phyloP scores from a whole-genome alignment of 352 stramenopile genomes.

The Aphanomyces stellatus region DNA sequence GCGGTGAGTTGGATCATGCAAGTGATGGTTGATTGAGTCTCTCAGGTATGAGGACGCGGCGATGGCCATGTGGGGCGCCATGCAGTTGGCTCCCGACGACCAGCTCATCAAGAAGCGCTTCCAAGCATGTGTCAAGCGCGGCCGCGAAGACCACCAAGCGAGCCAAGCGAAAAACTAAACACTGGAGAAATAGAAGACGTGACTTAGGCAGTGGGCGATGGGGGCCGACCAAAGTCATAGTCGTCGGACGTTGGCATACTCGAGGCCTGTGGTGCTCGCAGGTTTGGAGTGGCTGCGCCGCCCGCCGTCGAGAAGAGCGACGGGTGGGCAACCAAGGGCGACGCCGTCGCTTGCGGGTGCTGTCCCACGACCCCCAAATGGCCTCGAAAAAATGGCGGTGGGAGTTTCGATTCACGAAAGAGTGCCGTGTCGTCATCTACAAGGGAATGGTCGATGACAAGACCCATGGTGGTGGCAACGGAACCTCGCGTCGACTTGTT shows the following conservation, averaged over 20 bases:
- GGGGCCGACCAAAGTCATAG: background rate
- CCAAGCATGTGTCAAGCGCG: conserved; percentile 65
- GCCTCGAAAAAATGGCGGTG: conserved; percentile 10
- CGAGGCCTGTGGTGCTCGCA: background rate
- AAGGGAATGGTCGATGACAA: too few relatives aligned
- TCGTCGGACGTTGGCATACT: too few relatives aligned
- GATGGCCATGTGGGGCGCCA: conserved; percentile 59
- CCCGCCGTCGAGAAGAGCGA: background rate
- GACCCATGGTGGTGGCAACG: too few relatives aligned
- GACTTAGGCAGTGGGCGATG: too few relatives aligned
- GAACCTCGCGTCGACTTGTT: too few relatives aligned
- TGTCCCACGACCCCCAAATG: background rate
- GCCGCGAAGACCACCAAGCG: conserved; percentile 43
- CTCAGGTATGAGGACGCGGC: conserved; percentile 55
- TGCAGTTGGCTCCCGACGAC: conserved; percentile 64
- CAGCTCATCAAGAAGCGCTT: conserved; percentile 73
- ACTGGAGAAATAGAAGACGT: too few relatives aligned
- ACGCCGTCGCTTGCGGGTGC: background rate
- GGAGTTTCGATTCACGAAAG: conserved; percentile 7
- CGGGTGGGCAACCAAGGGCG: background rate
- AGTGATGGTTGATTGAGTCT: background rate
- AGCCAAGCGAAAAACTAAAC: too few relatives aligned
- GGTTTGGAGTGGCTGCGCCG: background rate
- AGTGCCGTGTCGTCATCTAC: background rate
- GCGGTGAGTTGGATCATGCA: conserved; percentile 17